Evolutionary conservation across 192 early-diverging fungal genomes (phyloP), one percentile per base, ranked within the genome.

Genomic region (Allomyces macrogynus): DNA sequence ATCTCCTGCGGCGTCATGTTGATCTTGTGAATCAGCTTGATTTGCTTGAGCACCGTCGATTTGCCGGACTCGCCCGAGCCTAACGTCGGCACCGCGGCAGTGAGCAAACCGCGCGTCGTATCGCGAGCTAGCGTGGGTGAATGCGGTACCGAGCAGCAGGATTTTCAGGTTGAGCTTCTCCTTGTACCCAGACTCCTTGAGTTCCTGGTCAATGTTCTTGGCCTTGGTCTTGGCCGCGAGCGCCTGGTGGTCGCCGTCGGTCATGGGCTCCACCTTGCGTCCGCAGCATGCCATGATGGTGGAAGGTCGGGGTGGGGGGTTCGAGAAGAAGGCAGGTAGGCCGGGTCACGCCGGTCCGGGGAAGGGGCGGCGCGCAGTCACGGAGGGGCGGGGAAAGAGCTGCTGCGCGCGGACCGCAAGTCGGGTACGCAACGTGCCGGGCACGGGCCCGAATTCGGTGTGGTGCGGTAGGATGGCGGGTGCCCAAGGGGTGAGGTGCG

Each of bases 1-100:
- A 65, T 65, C 60, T 65, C 64, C 24, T 44, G 25, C 60, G 44
- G 25, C 24, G 64, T 65, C 64, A 65, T 65, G 16, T 22, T 23
- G 20, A 65, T 65, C 10, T 65, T 65, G 60, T 65, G 24, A 25
- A 65, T 65, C 25, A 65, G 44, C 5, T 65, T 65, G 26, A 65
- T 44, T 65, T 65, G 64, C 18, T 65, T 65, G 8, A 65, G 32
- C 8, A 65, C 64, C 24, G 64, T 65, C 44, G 44, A 60, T 7
- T 65, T 65, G 24, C 64, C 64, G 24, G 64, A 65, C 32, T 65
- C 64, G n/a, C 32, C 32, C 25, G 64, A 40, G 24, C 24, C 32
- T 65, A 60, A 64, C 18, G 49, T 57, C 20, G 12, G 49, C 12
- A 49, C 18, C 44, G 18, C 18, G 44, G 12, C 12, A 2, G 44